Percentiles rank a stretch among this genome's conserved stretches.
Evolutionary conservation across 345 rosid species (phyloP).

Genomic region (Fremontodendron californicum): DNA sequence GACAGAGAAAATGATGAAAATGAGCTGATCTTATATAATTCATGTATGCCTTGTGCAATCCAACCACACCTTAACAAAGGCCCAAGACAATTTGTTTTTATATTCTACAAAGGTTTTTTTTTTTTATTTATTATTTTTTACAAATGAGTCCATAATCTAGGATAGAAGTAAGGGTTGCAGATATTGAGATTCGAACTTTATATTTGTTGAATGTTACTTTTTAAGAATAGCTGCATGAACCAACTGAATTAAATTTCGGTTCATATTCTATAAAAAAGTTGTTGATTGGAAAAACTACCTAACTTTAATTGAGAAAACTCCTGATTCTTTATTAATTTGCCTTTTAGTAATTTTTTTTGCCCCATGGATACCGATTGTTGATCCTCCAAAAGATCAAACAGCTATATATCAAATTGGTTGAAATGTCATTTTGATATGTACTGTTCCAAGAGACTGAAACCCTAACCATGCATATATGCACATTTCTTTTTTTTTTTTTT

Average conservation of each 20-base stretch:
- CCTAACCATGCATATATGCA: neutral
- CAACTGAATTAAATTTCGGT: no score
- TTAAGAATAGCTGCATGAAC: no score
- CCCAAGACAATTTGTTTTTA: no score
- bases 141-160: no score
- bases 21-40: no score
- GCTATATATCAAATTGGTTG: neutral
- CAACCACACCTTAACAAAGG: neutral
- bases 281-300: neutral
- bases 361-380: neutral
- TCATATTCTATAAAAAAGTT: neutral
- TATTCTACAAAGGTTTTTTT: no score
- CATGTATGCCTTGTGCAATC: neutral
- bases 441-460: neutral
- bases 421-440: neutral
- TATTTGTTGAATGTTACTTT: no score
- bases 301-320: neutral
- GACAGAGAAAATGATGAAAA: no score
- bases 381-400: conserved; percentile 11
- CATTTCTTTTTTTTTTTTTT: neutral
- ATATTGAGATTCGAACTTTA: no score
- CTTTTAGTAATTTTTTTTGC: neutral
- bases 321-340: neutral
- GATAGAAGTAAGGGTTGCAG: no score
- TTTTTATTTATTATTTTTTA: no score